Conservation (phyloP, 129 eudicot genomes). For the Flaveria bidentis region DNA sequence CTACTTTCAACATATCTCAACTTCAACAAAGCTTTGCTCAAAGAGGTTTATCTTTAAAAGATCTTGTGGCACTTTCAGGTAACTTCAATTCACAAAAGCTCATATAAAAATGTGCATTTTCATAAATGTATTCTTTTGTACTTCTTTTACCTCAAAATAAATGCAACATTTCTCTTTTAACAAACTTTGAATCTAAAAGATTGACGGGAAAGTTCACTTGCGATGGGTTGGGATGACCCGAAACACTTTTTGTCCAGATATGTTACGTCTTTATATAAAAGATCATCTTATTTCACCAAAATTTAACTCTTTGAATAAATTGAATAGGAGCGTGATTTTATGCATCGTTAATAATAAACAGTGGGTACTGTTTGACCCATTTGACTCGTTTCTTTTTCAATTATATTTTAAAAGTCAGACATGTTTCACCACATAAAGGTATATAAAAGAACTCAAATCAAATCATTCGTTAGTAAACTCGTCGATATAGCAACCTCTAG, state of each 20-base stretch:
- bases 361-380: neutral
- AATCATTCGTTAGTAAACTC: neutral
- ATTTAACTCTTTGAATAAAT: no score
- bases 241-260: neutral
- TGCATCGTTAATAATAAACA: neutral
- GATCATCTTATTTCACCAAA: neutral
- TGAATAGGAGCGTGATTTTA: neutral
- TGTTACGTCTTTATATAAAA: neutral
- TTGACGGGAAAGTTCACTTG: neutral
- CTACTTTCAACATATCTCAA: slow-evolving; percentile 59
- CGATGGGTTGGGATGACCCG: neutral
- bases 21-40: slow-evolving; percentile 68
- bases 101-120: neutral
- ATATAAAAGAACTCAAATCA: neutral
- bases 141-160: neutral
- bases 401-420: neutral
- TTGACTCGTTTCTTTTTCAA: neutral
- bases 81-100: neutral
- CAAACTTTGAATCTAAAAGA: neutral
- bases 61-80: slow-evolving; percentile 42
- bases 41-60: slow-evolving; percentile 62
- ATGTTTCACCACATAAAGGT: neutral
- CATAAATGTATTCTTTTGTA: neutral
- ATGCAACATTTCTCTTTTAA: neutral
- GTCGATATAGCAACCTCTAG: neutral